Evolutionary conservation across 306 rosid species (phyloP).

Genomic region (Clitoria ternatea): DNA sequence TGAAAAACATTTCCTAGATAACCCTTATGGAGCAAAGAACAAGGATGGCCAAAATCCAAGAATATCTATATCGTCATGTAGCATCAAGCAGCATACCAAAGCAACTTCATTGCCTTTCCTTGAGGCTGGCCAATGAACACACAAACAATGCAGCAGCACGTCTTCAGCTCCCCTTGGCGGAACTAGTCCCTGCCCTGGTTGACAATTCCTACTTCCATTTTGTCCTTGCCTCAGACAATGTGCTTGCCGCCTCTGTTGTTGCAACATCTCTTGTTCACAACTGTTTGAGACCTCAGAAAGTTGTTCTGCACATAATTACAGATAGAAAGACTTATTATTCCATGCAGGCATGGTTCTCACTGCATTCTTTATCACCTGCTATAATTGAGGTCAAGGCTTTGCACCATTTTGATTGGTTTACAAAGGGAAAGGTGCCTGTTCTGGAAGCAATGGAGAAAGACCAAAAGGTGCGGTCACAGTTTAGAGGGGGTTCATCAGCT

Average conservation of each 20-base stretch:
- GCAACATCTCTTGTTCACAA: constrained; percentile 80
- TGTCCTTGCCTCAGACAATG: constrained; percentile 92
- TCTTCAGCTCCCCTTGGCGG: constrained; percentile 92
- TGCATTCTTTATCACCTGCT: constrained; percentile 82
- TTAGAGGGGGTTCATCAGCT: constrained; percentile 93
- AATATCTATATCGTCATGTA: constrained; percentile 89
- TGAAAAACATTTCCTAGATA: constrained; percentile 41
- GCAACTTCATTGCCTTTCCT: constrained; percentile 91
- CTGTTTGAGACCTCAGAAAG: constrained; percentile 56
- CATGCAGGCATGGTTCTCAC: constrained; percentile 98
- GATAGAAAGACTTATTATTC: constrained; percentile 90
- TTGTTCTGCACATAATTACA: constrained; percentile 87
- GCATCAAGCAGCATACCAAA: constrained; percentile 99
- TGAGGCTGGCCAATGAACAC: constrained; percentile 86
- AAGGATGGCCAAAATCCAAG: constrained; percentile 91
- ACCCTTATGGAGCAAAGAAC: constrained; percentile 86
- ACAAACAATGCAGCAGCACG: constrained; percentile 93
- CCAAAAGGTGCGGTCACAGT: constrained; percentile 75
- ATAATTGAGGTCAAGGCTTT: constrained; percentile 94
- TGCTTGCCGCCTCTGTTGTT: constrained; percentile 89
- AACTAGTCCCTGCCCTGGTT: constrained; percentile 86
- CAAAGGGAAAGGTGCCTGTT: constrained; percentile 95
- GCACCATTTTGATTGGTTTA: constrained; percentile 97
- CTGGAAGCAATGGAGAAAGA: constrained; percentile 99
- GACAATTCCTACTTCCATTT: constrained; percentile 83